Evolutionary conservation across 257 asterid genomes (phyloP), one percentile per base, ranked within the genome.

Genomic region (Gentiana straminea): DNA sequence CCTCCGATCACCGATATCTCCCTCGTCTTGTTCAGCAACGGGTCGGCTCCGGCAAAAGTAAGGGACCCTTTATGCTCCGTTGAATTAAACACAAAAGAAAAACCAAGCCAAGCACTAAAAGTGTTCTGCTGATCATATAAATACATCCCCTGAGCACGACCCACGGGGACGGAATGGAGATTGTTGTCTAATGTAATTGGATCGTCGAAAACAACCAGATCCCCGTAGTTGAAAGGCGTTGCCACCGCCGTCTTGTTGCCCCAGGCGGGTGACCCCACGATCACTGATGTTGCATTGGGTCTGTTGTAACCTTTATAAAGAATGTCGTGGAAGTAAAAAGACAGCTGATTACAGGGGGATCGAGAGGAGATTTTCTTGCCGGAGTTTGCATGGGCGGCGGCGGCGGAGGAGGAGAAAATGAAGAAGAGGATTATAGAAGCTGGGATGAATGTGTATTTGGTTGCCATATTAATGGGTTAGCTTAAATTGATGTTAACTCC

Each of bases 1-100:
- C 97, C 95, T 1, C 97, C 97, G 13, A 89, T 54, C 3, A 89
- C 87, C 46, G 91, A 82, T 52, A 89, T 59, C 60, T 89, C 95
- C 73, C 95, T 79, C 0, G 84, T 78, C 82, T 81, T 79, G 62
- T 81, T 77, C 85, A 81, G 69, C 63, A 85, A 13, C 3, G 94
- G 95, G 41, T 89, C 94, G 1, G 85, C 84, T 1, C 95, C 94
- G 3, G 78, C 79, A n/a, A 89, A 85, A 52, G 78, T 85, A 2
- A 85, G 57, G 58, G 79, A 60, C 0, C 93, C 90, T 57, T 52
- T 56, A 63, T 75, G 77, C 2, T 67, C 38, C 0, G 84, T 83
- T 0, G 94, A 79, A 58, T 88, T 88, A 63, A 89, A 79, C 12
- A 73, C 72, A 36, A 86, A 83, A 0, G 95, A 78, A 55, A 89